Evolutionary conservation across 805 yeast genomes (phyloP).

Genomic region (Cephaloascus albidus): DNA sequence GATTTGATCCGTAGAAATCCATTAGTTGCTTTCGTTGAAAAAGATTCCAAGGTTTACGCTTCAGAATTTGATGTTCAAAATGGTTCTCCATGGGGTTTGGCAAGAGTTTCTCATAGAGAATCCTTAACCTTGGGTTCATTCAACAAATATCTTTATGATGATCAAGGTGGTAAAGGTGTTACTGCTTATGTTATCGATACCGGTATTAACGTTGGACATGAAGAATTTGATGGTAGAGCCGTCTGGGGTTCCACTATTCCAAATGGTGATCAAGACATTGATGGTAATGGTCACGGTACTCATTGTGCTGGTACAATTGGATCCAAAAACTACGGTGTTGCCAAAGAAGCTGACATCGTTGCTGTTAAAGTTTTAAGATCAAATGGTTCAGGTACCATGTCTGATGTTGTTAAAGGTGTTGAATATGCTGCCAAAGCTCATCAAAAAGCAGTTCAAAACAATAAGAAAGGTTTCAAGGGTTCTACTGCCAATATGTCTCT

Average conservation of each 20-base stretch:
- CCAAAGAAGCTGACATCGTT: conserved; percentile 68
- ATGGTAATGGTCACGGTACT: conserved; percentile 93
- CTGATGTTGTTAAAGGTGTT: conserved; percentile 78
- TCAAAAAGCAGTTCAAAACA: conserved; percentile 38
- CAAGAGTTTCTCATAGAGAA: conserved; percentile 80
- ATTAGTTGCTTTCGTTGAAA: conserved; percentile 60
- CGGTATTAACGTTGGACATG: conserved; percentile 70
- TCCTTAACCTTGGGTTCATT: conserved; percentile 58
- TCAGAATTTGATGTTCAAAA: conserved; percentile 57
- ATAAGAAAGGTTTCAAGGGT: conserved; percentile 65
- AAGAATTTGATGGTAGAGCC: conserved; percentile 79
- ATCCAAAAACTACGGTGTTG: conserved; percentile 71
- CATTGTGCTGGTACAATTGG: conserved; percentile 97
- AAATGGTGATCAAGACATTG: conserved; percentile 55
- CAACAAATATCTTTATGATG: conserved; percentile 65
- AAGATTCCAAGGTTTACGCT: conserved; percentile 63
- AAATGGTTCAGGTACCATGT: conserved; percentile 76
- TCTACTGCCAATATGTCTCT: conserved; percentile 89
- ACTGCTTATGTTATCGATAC: conserved; percentile 87
- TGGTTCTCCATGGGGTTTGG: conserved; percentile 93
- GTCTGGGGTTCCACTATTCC: conserved; percentile 82
- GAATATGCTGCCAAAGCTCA: conserved; percentile 77
- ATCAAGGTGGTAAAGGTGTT: conserved; percentile 73
- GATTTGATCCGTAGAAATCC: conserved; percentile 63
- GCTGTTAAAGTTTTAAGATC: conserved; percentile 81